These are phyloP conservation scores for Backusella westeae DNA, from an alignment of 192 early-diverging fungal genomes.

Conservation along the genomic window DNA sequence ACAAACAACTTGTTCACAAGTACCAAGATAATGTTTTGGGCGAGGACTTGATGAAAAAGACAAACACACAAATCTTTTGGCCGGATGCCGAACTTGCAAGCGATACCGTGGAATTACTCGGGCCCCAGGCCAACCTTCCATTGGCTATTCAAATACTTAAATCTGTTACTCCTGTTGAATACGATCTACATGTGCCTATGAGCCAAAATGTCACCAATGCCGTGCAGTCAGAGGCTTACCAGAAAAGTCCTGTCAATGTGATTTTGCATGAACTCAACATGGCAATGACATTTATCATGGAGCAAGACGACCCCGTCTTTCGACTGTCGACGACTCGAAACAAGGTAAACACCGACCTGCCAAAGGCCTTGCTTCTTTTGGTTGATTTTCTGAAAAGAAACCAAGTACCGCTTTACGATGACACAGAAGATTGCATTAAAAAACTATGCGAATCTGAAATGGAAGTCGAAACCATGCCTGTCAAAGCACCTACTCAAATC, in stretches of 20 bases:
- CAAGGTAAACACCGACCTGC: neutral
- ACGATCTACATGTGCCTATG: slow-evolving; percentile 48
- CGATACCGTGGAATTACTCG: slow-evolving; percentile 54
- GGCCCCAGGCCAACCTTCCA: slow-evolving; percentile 57
- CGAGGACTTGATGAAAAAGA: slow-evolving; percentile 54
- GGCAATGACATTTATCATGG: neutral
- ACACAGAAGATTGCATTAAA: neutral
- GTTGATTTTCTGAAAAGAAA: neutral
- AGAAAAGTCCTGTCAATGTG: neutral
- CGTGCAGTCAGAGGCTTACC: neutral
- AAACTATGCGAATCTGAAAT: neutral
- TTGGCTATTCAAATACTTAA: slow-evolving; percentile 54
- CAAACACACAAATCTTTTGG: slow-evolving; percentile 57
- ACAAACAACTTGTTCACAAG: slow-evolving; percentile 51
- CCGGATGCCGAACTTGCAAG: slow-evolving; percentile 64
- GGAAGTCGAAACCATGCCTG: neutral
- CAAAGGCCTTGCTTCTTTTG: neutral
- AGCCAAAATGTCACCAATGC: neutral
- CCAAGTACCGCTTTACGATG: neutral
- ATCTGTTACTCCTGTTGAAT: slow-evolving; percentile 58
- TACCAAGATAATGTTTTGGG: slow-evolving; percentile 3
- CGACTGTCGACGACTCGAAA: neutral
- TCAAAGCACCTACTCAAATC: neutral
- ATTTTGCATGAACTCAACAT: neutral
- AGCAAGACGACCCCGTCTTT: neutral